These are phyloP conservation scores for Beauveria sp. DNA, from an alignment of 2,329 filamentous ascomycete species.

Conservation along the genomic window DNA sequence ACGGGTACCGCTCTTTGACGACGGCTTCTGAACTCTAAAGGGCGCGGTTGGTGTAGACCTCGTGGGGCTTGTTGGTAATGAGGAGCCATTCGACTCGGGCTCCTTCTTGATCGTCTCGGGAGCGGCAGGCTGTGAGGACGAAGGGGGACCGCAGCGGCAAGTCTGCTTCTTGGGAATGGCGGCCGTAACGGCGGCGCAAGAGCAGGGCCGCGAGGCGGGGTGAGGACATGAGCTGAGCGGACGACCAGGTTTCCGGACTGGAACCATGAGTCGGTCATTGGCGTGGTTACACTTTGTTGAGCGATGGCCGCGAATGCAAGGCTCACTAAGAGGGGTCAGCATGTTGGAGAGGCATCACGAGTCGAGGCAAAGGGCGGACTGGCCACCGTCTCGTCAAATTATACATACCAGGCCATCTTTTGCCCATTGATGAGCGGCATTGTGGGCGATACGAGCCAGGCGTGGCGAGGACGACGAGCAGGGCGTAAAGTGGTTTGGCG, in stretches of 20 bases:
- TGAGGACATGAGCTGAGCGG: conserved; percentile 65
- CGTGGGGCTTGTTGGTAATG: conserved; percentile 24
- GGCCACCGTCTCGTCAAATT: neutral
- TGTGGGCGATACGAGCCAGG: conserved; percentile 17
- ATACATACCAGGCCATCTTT: conserved; percentile 65
- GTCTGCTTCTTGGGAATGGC: conserved; percentile 53
- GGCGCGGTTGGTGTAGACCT: conserved; percentile 24
- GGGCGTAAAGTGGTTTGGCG: neutral
- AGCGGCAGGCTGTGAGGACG: conserved; percentile 14
- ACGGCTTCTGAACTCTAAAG: conserved; percentile 40
- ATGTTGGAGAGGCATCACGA: neutral
- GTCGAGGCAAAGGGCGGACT: neutral
- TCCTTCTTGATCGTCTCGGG: conserved; percentile 19
- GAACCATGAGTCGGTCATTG: conserved; percentile 59
- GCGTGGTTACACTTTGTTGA: conserved; percentile 68
- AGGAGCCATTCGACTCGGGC: conserved; percentile 16
- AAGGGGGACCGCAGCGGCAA: conserved; percentile 41
- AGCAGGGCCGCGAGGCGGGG: conserved; percentile 52
- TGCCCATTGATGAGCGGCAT: conserved; percentile 65
- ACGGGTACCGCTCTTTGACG: conserved; percentile 27
- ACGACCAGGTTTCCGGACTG: conserved; percentile 64
- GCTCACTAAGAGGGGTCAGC: conserved; percentile 42
- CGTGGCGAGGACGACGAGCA: neutral
- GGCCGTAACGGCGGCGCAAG: conserved; percentile 56
- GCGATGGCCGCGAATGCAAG: conserved; percentile 68